Evolutionary conservation across 495 filamentous ascomycete species (phyloP), one percentile per base, ranked within the genome.

Genomic region (Rostrohypoxylon terebratum): DNA sequence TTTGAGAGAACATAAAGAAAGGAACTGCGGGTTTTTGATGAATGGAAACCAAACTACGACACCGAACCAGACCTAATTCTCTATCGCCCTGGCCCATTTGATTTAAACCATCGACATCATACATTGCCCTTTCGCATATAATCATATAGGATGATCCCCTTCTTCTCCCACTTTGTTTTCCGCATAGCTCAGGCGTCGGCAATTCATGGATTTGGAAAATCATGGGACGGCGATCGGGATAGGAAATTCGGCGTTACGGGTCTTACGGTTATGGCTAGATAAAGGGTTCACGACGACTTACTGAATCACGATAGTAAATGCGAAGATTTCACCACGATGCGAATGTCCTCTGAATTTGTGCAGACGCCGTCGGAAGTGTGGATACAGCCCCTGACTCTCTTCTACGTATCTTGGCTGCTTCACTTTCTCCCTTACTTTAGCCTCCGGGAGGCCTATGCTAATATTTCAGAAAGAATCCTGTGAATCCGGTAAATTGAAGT

Each of bases 271-370:
- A 11, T 16, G 13, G 23, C 31, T 3, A 25, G 48, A 28, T 31
- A 42, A 42, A 28, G 1, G 28, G 6, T 28, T 28, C 28, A 28
- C 6, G 28, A 28, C 3, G 3, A 28, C 28, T 11, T 4, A 11
- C 10, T 14, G 38, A 42, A 42, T 14, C 4, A 42, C 4, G 13
- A 42, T 42, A 42, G 13, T 14, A 42, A 42, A 42, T 42, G 38
- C 13, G 13, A 42, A 14, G n/a, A 9, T 18, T 14, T 16, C 11
- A 20, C 42, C n/a, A 58, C 9, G 18, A 42, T 20, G 16, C 14
- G 14, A 40, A 40, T 58, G 54, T 40, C 54, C 16, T 34, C 10
- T 58, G 36, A 31, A 23, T 58, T 58, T 63, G 31, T 63, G 31
- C 38, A 62, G 50, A n/a, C 18, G n/a, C n/a, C 28, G 9, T n/a